phyloP scores from a whole-genome alignment of 2,329 filamentous ascomycete species.

The Rhinocladiella similis region DNA sequence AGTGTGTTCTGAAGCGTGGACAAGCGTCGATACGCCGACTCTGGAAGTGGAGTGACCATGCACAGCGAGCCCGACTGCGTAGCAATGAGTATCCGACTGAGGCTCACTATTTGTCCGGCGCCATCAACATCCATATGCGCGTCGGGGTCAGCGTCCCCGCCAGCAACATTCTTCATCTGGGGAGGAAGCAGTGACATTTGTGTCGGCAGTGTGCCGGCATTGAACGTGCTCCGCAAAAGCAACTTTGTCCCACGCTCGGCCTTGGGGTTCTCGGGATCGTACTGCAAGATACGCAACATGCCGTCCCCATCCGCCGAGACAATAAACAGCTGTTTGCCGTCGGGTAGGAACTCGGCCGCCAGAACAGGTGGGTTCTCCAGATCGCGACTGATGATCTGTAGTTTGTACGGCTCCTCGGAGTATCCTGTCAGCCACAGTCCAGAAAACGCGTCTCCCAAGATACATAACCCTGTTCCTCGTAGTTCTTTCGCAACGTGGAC shows the following conservation, averaged over 20 bases:
- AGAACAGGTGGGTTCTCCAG: slow-evolving; percentile 75
- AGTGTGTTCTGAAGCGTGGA: slow-evolving; percentile 80
- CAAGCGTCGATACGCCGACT: slow-evolving; percentile 80
- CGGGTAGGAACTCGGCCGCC: slow-evolving; percentile 83
- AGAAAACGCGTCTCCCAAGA: slow-evolving; percentile 88
- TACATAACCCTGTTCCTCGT: slow-evolving; percentile 76
- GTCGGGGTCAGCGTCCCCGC: slow-evolving; percentile 37
- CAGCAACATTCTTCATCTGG: slow-evolving; percentile 31
- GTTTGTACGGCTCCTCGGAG: slow-evolving; percentile 93
- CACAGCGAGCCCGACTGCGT: slow-evolving; percentile 74
- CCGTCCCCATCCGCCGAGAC: slow-evolving; percentile 81
- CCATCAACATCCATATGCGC: slow-evolving; percentile 15
- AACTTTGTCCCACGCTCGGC: slow-evolving; percentile 86
- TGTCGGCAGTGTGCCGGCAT: slow-evolving; percentile 76
- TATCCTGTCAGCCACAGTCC: slow-evolving; percentile 96
- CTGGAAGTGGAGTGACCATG: slow-evolving; percentile 73
- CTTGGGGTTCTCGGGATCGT: slow-evolving; percentile 94
- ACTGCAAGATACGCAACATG: slow-evolving; percentile 86
- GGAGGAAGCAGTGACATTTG: slow-evolving; percentile 73
- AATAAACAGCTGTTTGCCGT: slow-evolving; percentile 79
- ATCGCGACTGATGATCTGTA: slow-evolving; percentile 89
- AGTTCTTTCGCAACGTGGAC: slow-evolving; percentile 84
- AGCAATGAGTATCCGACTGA: slow-evolving; percentile 56
- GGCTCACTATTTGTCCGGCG: not conserved
- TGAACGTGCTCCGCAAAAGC: slow-evolving; percentile 83